Percentiles rank a stretch among this genome's conserved stretches.
phyloP scores from a whole-genome alignment of 768 basidiomycete genomes.

The Russula foetens region DNA sequence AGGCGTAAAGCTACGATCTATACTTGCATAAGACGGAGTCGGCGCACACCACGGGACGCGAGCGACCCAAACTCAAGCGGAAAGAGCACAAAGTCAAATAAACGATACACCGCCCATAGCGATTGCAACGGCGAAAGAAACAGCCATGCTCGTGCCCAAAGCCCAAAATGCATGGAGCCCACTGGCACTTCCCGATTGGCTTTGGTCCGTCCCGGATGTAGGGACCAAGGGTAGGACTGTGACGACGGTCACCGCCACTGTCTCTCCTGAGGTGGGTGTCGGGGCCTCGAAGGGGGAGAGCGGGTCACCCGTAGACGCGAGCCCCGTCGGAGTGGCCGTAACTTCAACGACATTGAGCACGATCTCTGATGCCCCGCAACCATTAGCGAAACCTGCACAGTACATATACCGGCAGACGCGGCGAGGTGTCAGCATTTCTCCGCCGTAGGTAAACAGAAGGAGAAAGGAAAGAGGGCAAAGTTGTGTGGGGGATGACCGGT shows the following conservation, averaged over 20 bases:
- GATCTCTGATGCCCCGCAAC: neutral
- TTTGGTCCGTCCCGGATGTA: neutral
- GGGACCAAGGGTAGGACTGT: neutral
- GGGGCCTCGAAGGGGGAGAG: neutral
- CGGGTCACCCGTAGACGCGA: neutral
- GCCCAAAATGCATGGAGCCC: neutral
- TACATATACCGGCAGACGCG: neutral
- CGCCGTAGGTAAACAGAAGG: neutral
- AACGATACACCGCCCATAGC: neutral
- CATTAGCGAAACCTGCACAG: neutral
- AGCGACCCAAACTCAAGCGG: neutral
- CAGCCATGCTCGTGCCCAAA: neutral
- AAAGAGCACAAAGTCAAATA: neutral
- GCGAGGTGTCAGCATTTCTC: neutral
- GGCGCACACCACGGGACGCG: neutral
- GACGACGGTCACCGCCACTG: neutral
- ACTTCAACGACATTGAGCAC: neutral
- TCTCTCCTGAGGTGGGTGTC: neutral
- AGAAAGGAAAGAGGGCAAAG: neutral
- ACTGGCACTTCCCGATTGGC: neutral
- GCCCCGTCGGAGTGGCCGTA: neutral
- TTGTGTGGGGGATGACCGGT: too few relatives aligned
- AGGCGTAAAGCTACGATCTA: neutral
- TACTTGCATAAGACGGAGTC: neutral
- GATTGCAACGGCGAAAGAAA: neutral